phyloP scores from a whole-genome alignment of 331 rosid species.

The Malus hybrid region DNA sequence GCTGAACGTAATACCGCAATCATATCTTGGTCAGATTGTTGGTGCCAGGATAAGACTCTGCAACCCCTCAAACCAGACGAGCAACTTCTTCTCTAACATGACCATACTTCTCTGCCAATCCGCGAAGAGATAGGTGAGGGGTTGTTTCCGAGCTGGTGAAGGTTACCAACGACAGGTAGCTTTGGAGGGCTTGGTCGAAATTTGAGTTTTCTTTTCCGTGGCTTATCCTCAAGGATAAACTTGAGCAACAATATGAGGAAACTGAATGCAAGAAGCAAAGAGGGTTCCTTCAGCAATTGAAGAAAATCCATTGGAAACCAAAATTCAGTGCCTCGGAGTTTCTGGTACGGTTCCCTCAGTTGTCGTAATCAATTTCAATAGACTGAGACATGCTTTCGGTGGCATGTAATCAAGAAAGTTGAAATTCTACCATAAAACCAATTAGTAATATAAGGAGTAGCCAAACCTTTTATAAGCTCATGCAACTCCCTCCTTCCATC shows the following conservation, averaged over 20 bases:
- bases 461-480: no score
- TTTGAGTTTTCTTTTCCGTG: conserved; percentile 18
- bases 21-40: conserved; percentile 40
- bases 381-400: neutral
- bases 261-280: conserved; percentile 10
- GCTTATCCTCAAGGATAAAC: conserved; percentile 9
- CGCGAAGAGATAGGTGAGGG: conserved; percentile 45
- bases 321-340: no score
- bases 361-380: neutral
- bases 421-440: no score
- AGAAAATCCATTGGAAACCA: conserved; percentile 26
- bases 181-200: conserved; percentile 56
- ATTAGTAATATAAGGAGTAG: no score
- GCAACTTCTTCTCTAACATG: conserved; percentile 51
- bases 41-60: conserved; percentile 23
- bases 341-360: neutral
- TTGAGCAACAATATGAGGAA: conserved; percentile 14
- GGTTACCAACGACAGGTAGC: conserved; percentile 57
- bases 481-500: no score
- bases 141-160: conserved; percentile 41
- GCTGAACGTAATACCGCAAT: conserved; percentile 53
- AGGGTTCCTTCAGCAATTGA: conserved; percentile 18
- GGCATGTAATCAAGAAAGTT: no score
- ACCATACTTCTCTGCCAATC: conserved; percentile 38
- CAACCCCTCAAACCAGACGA: conserved; percentile 25